Conservation (phyloP, 345 rosid genomes). For the Brassica cretica region DNA sequence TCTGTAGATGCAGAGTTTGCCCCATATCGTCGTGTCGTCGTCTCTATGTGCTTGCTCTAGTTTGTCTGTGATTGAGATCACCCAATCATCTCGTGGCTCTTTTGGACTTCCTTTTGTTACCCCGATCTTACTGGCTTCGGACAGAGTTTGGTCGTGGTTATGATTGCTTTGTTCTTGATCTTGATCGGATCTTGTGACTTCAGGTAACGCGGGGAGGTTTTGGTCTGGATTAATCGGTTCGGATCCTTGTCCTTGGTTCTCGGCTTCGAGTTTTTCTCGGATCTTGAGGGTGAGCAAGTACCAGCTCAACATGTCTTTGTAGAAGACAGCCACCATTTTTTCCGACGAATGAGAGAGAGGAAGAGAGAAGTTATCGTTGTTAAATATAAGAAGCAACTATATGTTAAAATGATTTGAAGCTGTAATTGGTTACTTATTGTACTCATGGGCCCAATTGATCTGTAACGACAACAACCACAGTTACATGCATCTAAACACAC, state of each 20-base stretch:
- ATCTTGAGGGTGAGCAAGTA: conserved; percentile 42
- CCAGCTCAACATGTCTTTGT: conserved; percentile 45
- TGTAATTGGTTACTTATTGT: conserved; percentile 27
- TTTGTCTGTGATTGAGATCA: conserved; percentile 61
- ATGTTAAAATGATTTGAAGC: conserved; percentile 25
- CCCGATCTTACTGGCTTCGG: conserved; percentile 38
- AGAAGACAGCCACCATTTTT: conserved; percentile 41
- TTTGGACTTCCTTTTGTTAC: conserved; percentile 30
- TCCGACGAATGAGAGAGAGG: not conserved
- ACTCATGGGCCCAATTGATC: conserved; percentile 37
- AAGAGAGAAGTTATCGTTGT: not conserved
- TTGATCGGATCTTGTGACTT: conserved; percentile 27
- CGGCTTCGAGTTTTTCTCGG: conserved; percentile 33
- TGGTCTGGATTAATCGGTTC: conserved; percentile 7
- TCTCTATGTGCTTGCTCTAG: conserved; percentile 71
- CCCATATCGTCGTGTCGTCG: conserved; percentile 63
- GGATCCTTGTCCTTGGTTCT: conserved; percentile 27
- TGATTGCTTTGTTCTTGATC: conserved; percentile 30
- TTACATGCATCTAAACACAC: conserved; percentile 4
- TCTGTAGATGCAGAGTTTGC: conserved; percentile 41
- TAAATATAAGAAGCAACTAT: not conserved
- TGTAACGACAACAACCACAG: conserved; percentile 33
- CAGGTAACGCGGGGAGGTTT: not conserved
- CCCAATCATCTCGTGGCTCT: conserved; percentile 61
- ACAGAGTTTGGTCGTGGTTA: conserved; percentile 32